Evolutionary conservation across 768 basidiomycete species (phyloP).

Genomic region (Kwoniella sp.): DNA sequence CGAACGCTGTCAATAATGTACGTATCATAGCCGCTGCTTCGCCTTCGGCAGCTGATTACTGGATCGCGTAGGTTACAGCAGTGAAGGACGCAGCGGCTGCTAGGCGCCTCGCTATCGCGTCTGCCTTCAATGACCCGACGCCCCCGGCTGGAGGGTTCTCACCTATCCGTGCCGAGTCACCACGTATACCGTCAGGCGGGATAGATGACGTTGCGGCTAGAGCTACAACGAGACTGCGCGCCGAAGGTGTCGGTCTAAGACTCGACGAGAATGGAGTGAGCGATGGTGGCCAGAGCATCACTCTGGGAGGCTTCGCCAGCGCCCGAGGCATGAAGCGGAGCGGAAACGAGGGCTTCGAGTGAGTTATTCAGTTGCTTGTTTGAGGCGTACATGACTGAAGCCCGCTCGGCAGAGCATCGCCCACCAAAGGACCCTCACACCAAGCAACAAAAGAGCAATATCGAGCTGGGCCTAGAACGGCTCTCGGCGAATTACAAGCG

Average conservation of each 20-base stretch:
- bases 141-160: neutral
- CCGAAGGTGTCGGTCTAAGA: constrained; percentile 14
- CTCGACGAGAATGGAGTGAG: constrained; percentile 15
- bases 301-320: constrained; percentile 24
- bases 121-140: neutral
- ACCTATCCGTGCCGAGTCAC: constrained; percentile 29
- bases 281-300: neutral
- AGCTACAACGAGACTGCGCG: constrained; percentile 14
- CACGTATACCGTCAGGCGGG: constrained; percentile 36
- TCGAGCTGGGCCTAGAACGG: constrained; percentile 12
- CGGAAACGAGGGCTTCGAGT: too few relatives aligned
- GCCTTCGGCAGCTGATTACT: too few relatives aligned
- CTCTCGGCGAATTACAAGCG: constrained; percentile 27
- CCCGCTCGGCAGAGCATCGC: constrained; percentile 16
- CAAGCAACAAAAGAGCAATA: neutral
- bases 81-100: constrained; percentile 11
- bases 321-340: constrained; percentile 36
- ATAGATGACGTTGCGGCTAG: constrained; percentile 27
- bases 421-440: constrained; percentile 14
- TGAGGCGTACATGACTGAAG: constrained; percentile 2
- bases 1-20: too few relatives aligned
- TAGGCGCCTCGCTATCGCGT: constrained; percentile 13
- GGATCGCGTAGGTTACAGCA: too few relatives aligned
- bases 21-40: too few relatives aligned
- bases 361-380: constrained; percentile 1